Percentiles rank a stretch among this genome's conserved stretches.
Evolutionary conservation across 2,329 filamentous ascomycete species (phyloP).

Genomic region (Cadophora malorum): DNA sequence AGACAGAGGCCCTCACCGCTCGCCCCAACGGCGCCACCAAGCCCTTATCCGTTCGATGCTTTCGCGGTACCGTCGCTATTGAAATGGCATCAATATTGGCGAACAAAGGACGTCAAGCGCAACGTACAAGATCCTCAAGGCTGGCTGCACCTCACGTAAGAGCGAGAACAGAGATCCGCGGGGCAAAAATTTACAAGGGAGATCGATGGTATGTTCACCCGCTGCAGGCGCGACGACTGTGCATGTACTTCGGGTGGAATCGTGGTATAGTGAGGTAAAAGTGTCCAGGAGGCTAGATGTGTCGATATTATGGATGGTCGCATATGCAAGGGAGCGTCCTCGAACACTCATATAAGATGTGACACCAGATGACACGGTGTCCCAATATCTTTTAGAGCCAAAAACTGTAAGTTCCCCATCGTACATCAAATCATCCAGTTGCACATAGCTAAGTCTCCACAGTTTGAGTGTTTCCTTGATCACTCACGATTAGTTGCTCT

Average conservation of each 20-base stretch:
- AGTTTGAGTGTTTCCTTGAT: not conserved
- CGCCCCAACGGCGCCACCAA: not conserved
- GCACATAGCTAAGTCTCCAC: slow-evolving; percentile 6
- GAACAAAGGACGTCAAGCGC: not conserved
- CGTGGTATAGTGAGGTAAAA: not conserved
- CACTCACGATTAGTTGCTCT: not conserved
- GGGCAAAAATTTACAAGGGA: too few species aligned
- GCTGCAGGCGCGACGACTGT: not conserved
- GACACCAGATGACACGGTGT: slow-evolving; percentile 12
- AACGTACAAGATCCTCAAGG: not conserved
- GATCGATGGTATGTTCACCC: too few species aligned
- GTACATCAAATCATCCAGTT: slow-evolving; percentile 2
- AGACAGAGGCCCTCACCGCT: not conserved
- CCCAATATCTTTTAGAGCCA: not conserved
- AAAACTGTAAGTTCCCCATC: not conserved
- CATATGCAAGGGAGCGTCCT: slow-evolving; percentile 1
- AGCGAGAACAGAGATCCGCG: not conserved
- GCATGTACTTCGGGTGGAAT: not conserved
- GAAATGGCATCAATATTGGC: not conserved
- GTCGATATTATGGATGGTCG: not conserved
- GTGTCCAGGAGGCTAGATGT: not conserved
- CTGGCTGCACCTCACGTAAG: too few species aligned
- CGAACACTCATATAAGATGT: not conserved
- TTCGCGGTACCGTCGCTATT: not conserved
- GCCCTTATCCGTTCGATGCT: not conserved